These are phyloP conservation scores for Cryptococcus sp. DNA, from an alignment of 1,284 basidiomycete species.

Conservation along the genomic window DNA sequence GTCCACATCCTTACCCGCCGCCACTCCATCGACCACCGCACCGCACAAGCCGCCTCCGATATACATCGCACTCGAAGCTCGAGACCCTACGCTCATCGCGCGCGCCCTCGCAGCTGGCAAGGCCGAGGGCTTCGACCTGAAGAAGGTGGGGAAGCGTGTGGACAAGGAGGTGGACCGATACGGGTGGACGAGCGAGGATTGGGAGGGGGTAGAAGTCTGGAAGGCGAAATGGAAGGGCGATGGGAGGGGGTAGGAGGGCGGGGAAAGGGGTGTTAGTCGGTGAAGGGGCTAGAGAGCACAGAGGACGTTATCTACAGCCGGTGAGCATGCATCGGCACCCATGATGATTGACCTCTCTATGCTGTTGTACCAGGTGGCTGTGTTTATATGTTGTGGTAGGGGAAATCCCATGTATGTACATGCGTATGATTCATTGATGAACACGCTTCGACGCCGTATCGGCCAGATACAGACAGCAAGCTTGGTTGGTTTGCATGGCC, in stretches of 20 bases:
- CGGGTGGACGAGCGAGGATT: constrained; percentile 40
- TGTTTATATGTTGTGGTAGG: too few species aligned
- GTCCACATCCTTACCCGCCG: constrained; percentile 26
- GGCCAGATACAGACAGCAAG: too few species aligned
- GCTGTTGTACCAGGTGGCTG: too few species aligned
- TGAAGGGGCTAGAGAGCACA: too few species aligned
- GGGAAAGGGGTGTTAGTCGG: too few species aligned
- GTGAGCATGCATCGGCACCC: too few species aligned
- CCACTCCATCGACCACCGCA: constrained; percentile 46
- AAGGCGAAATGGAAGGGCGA: constrained; percentile 21
- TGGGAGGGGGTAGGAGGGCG: not conserved
- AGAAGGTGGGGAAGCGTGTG: constrained; percentile 63
- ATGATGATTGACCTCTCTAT: too few species aligned
- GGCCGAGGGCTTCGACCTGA: constrained; percentile 56
- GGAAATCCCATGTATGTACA: too few species aligned
- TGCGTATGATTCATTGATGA: too few species aligned
- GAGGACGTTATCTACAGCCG: too few species aligned
- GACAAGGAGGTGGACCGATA: constrained; percentile 61
- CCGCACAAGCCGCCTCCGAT: constrained; percentile 47
- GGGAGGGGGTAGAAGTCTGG: constrained; percentile 48
- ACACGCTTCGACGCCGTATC: too few species aligned
- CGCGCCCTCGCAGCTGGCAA: constrained; percentile 57
- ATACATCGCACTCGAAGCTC: constrained; percentile 71
- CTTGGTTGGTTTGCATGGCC: too few species aligned
- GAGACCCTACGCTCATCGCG: constrained; percentile 67